Conservation (phyloP, 129 eudicot species). For the Oenanthe sinensis region DNA sequence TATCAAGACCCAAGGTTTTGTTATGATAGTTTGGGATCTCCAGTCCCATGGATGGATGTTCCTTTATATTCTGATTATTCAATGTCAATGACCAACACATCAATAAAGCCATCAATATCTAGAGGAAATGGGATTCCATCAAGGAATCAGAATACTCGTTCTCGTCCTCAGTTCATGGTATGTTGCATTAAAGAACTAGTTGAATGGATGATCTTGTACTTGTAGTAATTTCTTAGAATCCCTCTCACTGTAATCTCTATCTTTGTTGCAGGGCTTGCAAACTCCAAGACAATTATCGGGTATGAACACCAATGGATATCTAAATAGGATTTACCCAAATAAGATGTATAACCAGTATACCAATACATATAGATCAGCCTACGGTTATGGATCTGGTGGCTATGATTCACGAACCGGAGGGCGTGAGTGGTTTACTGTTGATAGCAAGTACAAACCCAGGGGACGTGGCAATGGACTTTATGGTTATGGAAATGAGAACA, state of each 20-base stretch:
- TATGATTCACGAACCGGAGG: conserved; percentile 40
- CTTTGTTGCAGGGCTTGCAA: conserved; percentile 28
- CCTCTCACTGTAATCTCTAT: neutral
- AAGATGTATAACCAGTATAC: conserved; percentile 44
- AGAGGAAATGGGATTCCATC: conserved; percentile 31
- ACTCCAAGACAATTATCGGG: conserved; percentile 42
- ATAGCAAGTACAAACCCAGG: conserved; percentile 61
- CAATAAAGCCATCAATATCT: conserved; percentile 19
- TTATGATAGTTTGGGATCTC: conserved; percentile 49
- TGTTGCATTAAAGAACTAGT: neutral
- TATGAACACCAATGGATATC: conserved; percentile 37
- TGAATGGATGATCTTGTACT: too few species aligned
- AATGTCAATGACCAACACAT: conserved; percentile 27
- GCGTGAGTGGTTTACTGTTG: conserved; percentile 56
- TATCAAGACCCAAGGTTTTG: conserved; percentile 57
- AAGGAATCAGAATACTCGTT: conserved; percentile 50
- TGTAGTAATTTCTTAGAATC: neutral
- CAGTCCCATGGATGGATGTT: conserved; percentile 53
- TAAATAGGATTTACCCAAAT: conserved; percentile 49
- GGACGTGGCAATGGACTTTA: conserved; percentile 39
- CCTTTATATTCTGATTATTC: conserved; percentile 37
- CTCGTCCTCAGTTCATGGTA: conserved; percentile 41
- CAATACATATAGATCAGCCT: conserved; percentile 39
- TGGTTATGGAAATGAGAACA: conserved; percentile 46
- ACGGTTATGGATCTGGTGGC: conserved; percentile 45